Percentiles rank a stretch among this genome's conserved stretches.
Conservation (phyloP, 345 rosid genomes). For the Moricandia arvensis region DNA sequence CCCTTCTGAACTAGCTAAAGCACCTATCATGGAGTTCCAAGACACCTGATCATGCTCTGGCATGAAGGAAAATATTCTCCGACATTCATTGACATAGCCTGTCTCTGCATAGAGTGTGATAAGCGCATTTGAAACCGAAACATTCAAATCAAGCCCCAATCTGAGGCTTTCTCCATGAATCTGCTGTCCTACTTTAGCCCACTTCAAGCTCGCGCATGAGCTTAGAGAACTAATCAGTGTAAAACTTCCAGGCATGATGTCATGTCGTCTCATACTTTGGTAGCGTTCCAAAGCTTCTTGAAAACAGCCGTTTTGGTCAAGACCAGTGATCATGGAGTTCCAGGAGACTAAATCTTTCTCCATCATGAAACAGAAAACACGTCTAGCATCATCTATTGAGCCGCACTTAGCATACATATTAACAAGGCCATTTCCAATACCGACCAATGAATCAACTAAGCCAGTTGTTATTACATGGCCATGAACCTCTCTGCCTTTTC, state of each 20-base stretch:
- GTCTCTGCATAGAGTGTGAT: slow-evolving; percentile 68
- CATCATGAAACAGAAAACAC: slow-evolving; percentile 56
- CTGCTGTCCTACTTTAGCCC: slow-evolving; percentile 59
- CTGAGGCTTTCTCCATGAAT: slow-evolving; percentile 67
- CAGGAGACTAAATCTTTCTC: slow-evolving; percentile 82
- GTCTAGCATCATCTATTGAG: slow-evolving; percentile 52
- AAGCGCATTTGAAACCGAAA: slow-evolving; percentile 87
- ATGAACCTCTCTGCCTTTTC: slow-evolving; percentile 83
- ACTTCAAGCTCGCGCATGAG: slow-evolving; percentile 81
- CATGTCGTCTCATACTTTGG: slow-evolving; percentile 56
- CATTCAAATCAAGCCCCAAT: slow-evolving; percentile 69
- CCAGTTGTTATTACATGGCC: slow-evolving; percentile 61
- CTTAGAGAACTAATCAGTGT: slow-evolving; percentile 77
- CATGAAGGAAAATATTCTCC: slow-evolving; percentile 65
- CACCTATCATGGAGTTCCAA: slow-evolving; percentile 85
- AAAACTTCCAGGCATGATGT: slow-evolving; percentile 55
- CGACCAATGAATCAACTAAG: slow-evolving; percentile 45
- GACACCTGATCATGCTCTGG: slow-evolving; percentile 76
- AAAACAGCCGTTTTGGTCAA: slow-evolving; percentile 72
- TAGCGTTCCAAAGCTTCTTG: slow-evolving; percentile 57
- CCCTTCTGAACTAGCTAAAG: slow-evolving; percentile 60
- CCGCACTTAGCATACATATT: slow-evolving; percentile 90
- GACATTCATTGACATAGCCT: slow-evolving; percentile 49
- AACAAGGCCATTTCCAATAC: slow-evolving; percentile 77
- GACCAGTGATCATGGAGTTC: slow-evolving; percentile 87